Evolutionary conservation across 805 yeast genomes (phyloP).

Genomic region (Saccharomycopsis guyanensis): DNA sequence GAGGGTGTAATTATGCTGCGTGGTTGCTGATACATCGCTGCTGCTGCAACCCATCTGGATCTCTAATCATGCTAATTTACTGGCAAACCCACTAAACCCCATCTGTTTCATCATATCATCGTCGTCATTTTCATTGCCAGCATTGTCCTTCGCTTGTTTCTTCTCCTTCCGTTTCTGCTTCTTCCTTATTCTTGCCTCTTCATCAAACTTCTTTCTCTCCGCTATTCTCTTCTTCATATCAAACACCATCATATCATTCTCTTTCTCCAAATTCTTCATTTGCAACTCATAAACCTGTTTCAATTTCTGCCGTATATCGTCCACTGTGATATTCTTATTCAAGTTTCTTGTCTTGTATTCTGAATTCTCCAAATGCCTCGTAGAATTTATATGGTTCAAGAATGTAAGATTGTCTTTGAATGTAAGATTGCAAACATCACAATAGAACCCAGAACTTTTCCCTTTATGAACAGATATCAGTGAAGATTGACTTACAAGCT

Average conservation of each 20-base stretch:
- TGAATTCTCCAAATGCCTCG: slow-evolving; percentile 79
- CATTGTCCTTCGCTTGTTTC: not conserved
- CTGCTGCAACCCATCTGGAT: too few relatives aligned
- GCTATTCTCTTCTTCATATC: slow-evolving; percentile 17
- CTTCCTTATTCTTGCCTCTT: not conserved
- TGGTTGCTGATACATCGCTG: too few relatives aligned
- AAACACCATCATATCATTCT: slow-evolving; percentile 14
- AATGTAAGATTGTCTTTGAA: slow-evolving; percentile 77
- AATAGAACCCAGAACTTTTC: slow-evolving; percentile 73
- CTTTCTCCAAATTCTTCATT: slow-evolving; percentile 7
- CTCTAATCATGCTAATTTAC: too few relatives aligned
- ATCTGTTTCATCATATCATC: slow-evolving; percentile 2
- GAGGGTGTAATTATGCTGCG: too few relatives aligned
- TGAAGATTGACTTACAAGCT: slow-evolving; percentile 26
- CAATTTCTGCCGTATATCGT: slow-evolving; percentile 15
- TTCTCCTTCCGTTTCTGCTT: not conserved
- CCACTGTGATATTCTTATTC: slow-evolving; percentile 13
- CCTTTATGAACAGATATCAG: slow-evolving; percentile 34
- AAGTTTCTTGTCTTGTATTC: slow-evolving; percentile 13
- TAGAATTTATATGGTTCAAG: slow-evolving; percentile 76
- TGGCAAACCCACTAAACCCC: slow-evolving; percentile 4
- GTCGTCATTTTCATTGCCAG: not conserved
- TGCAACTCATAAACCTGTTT: slow-evolving; percentile 8
- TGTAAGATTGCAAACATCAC: slow-evolving; percentile 72
- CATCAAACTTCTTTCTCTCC: slow-evolving; percentile 13